phyloP scores from a whole-genome alignment of 495 filamentous ascomycete species.

The Penicillium dipodomyicola region DNA sequence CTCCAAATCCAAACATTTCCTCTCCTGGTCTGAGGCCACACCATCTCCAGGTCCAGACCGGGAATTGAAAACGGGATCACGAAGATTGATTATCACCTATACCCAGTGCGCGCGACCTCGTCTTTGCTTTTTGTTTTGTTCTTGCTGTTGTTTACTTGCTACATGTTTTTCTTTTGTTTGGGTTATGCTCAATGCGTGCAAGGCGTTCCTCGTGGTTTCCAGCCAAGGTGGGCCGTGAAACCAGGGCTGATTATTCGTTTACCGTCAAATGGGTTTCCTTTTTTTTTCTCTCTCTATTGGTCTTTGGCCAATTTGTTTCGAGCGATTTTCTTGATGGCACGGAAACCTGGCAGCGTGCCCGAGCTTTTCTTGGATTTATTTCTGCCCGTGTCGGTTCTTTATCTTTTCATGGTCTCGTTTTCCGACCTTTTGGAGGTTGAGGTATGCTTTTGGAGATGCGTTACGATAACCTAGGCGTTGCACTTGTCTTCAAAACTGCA shows the following conservation, averaged over 20 bases:
- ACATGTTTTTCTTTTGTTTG: neutral
- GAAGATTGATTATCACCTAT: slow-evolving; percentile 17
- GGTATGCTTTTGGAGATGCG: neutral
- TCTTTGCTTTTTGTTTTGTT: neutral
- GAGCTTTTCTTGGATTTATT: neutral
- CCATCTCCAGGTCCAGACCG: neutral
- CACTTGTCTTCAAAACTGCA: neutral
- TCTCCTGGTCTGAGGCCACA: neutral
- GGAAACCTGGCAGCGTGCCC: slow-evolving; percentile 2
- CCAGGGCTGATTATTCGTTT: neutral
- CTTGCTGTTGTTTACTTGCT: neutral
- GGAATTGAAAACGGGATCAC: slow-evolving; percentile 9
- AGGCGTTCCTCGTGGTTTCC: slow-evolving; percentile 5
- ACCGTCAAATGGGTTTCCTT: neutral
- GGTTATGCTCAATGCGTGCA: neutral
- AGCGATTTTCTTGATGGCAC: slow-evolving; percentile 1
- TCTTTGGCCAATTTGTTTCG: slow-evolving; percentile 5
- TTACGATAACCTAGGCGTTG: slow-evolving; percentile 2
- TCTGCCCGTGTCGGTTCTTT: neutral
- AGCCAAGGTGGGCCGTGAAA: neutral
- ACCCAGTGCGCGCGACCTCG: slow-evolving; percentile 10
- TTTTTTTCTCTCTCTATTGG: neutral
- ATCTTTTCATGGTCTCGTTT: neutral
- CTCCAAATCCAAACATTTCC: slow-evolving; percentile 9
- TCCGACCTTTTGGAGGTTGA: neutral